A percentile compares a stretch with the other conserved stretches of the same genome.
Conservation (phyloP, 2,329 filamentous ascomycete species). For the Aureobasidium vineae region DNA sequence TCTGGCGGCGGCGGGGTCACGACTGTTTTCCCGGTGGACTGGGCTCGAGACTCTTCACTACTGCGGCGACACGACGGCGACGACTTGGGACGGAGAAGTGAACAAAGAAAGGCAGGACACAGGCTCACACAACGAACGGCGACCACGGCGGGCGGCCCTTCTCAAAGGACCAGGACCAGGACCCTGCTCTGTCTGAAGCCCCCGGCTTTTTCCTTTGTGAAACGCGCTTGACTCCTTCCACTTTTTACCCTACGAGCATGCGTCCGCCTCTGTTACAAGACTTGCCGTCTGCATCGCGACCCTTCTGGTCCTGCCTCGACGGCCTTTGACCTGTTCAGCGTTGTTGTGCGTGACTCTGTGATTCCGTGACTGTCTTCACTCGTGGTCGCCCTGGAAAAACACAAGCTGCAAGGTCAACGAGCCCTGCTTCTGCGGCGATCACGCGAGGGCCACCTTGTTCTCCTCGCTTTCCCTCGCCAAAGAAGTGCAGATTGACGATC, state of each 20-base stretch:
- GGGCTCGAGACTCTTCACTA: constrained; percentile 3
- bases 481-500: constrained; percentile 2
- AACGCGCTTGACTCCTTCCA: constrained; percentile 3
- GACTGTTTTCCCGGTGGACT: not conserved
- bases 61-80: constrained; percentile 6
- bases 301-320: not conserved
- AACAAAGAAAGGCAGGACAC: constrained; percentile 24
- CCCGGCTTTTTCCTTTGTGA: constrained; percentile 22
- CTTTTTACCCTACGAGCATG: not conserved
- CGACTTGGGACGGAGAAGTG: constrained; percentile 9
- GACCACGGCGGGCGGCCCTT: constrained; percentile 1
- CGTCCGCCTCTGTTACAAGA: not conserved
- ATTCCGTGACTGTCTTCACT: not conserved
- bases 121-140: constrained; percentile 6
- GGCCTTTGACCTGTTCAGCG: not conserved
- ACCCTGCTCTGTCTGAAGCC: constrained; percentile 9
- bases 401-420: not conserved
- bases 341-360: constrained; percentile 1
- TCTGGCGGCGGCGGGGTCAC: constrained; percentile 3
- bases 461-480: constrained; percentile 17
- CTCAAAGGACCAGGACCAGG: not conserved
- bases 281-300: constrained; percentile 10
- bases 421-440: constrained; percentile 7
- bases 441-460: constrained; percentile 10
- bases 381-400: not conserved